phyloP scores from a whole-genome alignment of 441 rosid species.

The Jatropha podagrica region DNA sequence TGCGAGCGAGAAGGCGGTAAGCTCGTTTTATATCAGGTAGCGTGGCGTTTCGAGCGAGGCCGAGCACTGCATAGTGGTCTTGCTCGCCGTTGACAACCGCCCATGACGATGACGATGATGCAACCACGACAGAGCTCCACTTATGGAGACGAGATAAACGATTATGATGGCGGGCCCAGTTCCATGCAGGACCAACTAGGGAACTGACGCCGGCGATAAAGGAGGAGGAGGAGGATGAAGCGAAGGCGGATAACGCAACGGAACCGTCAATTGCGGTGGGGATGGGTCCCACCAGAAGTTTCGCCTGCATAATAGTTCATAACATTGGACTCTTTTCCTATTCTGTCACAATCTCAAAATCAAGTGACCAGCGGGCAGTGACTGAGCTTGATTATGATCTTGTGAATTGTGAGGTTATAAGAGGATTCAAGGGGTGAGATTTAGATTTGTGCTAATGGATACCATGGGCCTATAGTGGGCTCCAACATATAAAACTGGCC shows the following conservation, averaged over 20 bases:
- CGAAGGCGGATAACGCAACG: conserved; percentile 19
- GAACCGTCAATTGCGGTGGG: conserved; percentile 40
- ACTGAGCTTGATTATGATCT: background rate
- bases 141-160: conserved; percentile 24
- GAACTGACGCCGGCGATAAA: conserved; percentile 9
- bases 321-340: conserved; percentile 9
- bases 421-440: too few species aligned
- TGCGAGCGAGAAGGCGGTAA: conserved; percentile 85
- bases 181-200: conserved; percentile 16
- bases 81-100: conserved; percentile 41
- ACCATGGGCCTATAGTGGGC: too few species aligned
- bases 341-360: background rate
- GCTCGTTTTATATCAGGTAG: conserved; percentile 70
- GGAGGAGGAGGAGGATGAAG: conserved; percentile 20
- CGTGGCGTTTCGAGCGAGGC: conserved; percentile 53
- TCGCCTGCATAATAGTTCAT: conserved; percentile 61
- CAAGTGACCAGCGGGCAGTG: background rate
- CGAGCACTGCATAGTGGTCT: conserved; percentile 66
- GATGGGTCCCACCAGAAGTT: conserved; percentile 64
- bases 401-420: background rate
- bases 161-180: conserved; percentile 26
- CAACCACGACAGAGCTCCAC: conserved; percentile 22
- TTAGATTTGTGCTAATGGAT: too few species aligned
- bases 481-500: too few species aligned
- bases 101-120: conserved; percentile 39